Percentiles rank a stretch among this genome's conserved stretches.
These are phyloP conservation scores for Styphnolobium japonicum DNA, from an alignment of 306 rosid genomes.

Conservation along the genomic window DNA sequence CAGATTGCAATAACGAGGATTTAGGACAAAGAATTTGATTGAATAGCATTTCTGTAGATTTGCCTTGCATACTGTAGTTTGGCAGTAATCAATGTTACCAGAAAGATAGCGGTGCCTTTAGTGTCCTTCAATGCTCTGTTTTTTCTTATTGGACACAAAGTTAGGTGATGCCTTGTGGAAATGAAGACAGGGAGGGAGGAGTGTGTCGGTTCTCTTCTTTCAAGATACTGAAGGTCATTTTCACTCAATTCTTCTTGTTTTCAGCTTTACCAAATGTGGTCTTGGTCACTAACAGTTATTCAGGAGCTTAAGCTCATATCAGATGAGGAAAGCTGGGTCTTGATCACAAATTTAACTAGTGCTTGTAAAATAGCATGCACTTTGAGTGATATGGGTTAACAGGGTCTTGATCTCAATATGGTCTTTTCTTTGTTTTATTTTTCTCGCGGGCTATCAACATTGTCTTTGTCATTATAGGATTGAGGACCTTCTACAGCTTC, in stretches of 20 bases:
- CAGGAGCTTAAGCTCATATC: background rate
- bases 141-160: background rate
- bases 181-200: background rate
- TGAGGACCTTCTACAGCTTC: background rate
- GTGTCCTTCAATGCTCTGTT: background rate
- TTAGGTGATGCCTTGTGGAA: background rate
- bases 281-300: background rate
- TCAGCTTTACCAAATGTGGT: background rate
- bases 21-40: background rate
- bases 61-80: background rate
- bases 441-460: background rate
- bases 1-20: background rate
- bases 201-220: background rate
- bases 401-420: no score
- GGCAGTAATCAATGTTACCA: background rate
- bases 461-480: background rate
- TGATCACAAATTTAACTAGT: slow-evolving; percentile 13
- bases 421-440: background rate
- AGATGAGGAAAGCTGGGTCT: background rate
- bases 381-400: slow-evolving; percentile 1
- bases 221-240: background rate
- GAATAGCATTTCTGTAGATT: background rate
- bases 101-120: background rate
- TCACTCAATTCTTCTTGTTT: background rate
- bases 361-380: background rate